Percentiles rank a stretch among this genome's conserved stretches.
Conservation (phyloP, 371 early-diverging fungal genomes). For the Apophysomyces trapeziformis region DNA sequence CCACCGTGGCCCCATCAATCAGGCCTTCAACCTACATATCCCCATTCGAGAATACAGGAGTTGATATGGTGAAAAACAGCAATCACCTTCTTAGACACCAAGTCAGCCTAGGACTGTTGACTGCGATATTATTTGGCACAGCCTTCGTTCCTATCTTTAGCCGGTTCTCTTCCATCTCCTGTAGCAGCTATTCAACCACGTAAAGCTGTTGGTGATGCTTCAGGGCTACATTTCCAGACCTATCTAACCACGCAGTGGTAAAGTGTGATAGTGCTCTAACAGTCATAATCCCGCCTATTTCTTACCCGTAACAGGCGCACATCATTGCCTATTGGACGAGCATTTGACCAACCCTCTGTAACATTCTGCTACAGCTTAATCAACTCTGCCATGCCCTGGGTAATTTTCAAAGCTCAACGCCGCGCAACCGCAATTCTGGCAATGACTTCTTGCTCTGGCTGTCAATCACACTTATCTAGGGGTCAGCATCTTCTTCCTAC, state of each 20-base stretch:
- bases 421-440: no score
- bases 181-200: conserved; percentile 11
- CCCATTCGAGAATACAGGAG: conserved; percentile 7
- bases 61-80: neutral
- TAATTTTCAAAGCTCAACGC: no score
- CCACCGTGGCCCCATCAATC: conserved; percentile 19
- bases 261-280: no score
- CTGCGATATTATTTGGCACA: conserved; percentile 11
- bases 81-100: neutral
- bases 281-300: no score
- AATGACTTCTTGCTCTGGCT: no score
- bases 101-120: conserved; percentile 22
- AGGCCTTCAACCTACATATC: conserved; percentile 20
- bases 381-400: no score
- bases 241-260: conserved; percentile 6
- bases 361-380: no score
- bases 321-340: no score
- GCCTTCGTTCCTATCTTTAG: neutral
- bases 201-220: conserved; percentile 5
- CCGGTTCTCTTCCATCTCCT: conserved; percentile 5
- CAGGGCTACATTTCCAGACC: neutral
- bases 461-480: no score
- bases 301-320: no score
- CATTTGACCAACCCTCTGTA: no score
- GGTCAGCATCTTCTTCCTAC: no score